A percentile compares a stretch with the other conserved stretches of the same genome.
phyloP scores from a whole-genome alignment of 106 monocot genomes.

The Platanthera guangdongensis region DNA sequence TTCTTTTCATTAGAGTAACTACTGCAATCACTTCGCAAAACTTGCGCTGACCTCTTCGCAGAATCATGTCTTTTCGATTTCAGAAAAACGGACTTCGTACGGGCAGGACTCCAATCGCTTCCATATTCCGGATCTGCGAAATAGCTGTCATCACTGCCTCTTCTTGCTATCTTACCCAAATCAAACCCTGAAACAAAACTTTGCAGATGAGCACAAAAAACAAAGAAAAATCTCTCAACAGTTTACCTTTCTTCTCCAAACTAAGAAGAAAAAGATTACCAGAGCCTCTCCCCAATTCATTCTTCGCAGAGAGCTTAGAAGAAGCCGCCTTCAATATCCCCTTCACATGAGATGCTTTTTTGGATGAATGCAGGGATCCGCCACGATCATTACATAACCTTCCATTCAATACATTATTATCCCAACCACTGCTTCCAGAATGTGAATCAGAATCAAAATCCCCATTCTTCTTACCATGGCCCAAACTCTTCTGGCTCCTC shows the following conservation, averaged over 20 bases:
- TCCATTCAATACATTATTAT: slow-evolving; percentile 11
- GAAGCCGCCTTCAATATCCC: slow-evolving; percentile 33
- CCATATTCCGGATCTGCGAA: slow-evolving; percentile 20
- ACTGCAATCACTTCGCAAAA: background rate
- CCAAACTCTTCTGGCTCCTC: slow-evolving; percentile 26
- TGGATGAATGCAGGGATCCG: background rate
- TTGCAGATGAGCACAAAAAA: background rate
- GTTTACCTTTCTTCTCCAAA: slow-evolving; percentile 7
- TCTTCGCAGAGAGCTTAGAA: slow-evolving; percentile 23
- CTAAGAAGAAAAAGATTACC: background rate
- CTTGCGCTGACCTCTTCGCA: background rate
- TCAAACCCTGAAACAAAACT: slow-evolving; percentile 18
- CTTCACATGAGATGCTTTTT: slow-evolving; percentile 18
- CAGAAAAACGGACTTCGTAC: background rate
- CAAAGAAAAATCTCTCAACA: slow-evolving; percentile 3
- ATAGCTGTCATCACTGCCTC: slow-evolving; percentile 9
- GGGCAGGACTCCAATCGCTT: background rate
- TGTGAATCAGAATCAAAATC: slow-evolving; percentile 26
- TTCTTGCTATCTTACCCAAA: slow-evolving; percentile 6
- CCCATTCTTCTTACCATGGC: slow-evolving; percentile 9
- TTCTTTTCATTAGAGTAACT: background rate
- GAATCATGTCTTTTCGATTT: background rate
- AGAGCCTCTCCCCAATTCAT: slow-evolving; percentile 9
- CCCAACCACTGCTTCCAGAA: slow-evolving; percentile 28
- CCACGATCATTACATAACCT: slow-evolving; percentile 18